Conservation (phyloP, 805 yeast species). For the Tetrapisispora fleetii region DNA sequence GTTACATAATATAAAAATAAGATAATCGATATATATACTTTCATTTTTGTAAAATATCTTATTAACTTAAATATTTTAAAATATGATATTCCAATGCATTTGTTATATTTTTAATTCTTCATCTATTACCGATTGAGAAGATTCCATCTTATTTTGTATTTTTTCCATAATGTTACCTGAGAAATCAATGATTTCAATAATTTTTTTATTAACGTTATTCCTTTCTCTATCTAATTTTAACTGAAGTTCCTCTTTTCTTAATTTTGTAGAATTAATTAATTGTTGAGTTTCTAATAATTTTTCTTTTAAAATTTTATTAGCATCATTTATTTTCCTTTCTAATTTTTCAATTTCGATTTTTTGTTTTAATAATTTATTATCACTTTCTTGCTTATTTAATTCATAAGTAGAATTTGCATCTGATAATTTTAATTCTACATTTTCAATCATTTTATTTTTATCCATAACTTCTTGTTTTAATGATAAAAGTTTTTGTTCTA, state of each 20-base stretch:
- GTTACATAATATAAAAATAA: neutral
- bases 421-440: conserved; percentile 45
- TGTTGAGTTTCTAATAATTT: conserved; percentile 41
- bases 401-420: conserved; percentile 45
- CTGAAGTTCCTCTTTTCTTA: conserved; percentile 42
- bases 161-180: conserved; percentile 57
- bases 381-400: conserved; percentile 43
- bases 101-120: neutral
- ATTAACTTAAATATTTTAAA: too few species aligned
- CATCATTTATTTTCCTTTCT: conserved; percentile 28
- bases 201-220: conserved; percentile 40
- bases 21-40: too few species aligned
- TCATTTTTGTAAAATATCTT: too few species aligned
- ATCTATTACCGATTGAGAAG: conserved; percentile 1
- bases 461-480: conserved; percentile 46
- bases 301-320: conserved; percentile 24
- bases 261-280: conserved; percentile 40
- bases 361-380: conserved; percentile 38
- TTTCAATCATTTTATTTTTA: conserved; percentile 46
- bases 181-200: conserved; percentile 48
- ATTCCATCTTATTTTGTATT: conserved; percentile 35
- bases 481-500: conserved; percentile 51
- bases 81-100: neutral
- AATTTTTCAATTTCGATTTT: conserved; percentile 57
- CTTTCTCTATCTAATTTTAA: conserved; percentile 40